Evolutionary conservation across 2,329 filamentous ascomycete species (phyloP).

Genomic region (Metarhizium guizhouense): DNA sequence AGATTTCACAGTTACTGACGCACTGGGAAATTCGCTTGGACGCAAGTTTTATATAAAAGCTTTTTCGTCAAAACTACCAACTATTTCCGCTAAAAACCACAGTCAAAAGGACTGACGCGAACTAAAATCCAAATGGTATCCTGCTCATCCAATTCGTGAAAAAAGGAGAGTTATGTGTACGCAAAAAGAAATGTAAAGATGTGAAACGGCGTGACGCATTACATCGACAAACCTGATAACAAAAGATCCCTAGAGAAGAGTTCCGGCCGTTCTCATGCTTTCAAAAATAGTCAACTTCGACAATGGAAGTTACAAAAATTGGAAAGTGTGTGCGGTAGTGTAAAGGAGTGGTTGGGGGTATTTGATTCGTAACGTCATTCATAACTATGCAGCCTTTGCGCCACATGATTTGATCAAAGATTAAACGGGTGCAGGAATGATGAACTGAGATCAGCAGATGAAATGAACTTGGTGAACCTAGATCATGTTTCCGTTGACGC

Average conservation of each 20-base stretch:
- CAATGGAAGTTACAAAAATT: too few species aligned
- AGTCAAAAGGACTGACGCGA: conserved; percentile 2
- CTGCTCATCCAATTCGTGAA: conserved; percentile 10
- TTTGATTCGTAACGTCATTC: too few species aligned
- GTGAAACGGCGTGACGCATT: neutral
- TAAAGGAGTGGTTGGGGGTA: too few species aligned
- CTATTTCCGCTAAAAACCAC: neutral
- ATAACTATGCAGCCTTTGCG: neutral
- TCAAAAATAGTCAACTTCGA: neutral
- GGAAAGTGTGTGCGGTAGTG: too few species aligned
- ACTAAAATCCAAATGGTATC: conserved; percentile 15
- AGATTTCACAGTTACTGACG: neutral
- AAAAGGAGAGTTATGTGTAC: conserved; percentile 3
- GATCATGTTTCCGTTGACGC: conserved; percentile 71
- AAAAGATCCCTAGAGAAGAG: neutral
- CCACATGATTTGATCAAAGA: neutral
- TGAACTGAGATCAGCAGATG: neutral
- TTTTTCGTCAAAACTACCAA: neutral
- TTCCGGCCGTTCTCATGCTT: neutral
- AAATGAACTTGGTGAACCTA: neutral
- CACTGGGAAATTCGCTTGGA: neutral
- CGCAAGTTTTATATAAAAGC: neutral
- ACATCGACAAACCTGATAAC: neutral
- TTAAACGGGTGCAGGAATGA: neutral
- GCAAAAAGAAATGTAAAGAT: conserved; percentile 8